Conservation (phyloP, 2,329 filamentous ascomycete genomes). For the Fusarium sp. region DNA sequence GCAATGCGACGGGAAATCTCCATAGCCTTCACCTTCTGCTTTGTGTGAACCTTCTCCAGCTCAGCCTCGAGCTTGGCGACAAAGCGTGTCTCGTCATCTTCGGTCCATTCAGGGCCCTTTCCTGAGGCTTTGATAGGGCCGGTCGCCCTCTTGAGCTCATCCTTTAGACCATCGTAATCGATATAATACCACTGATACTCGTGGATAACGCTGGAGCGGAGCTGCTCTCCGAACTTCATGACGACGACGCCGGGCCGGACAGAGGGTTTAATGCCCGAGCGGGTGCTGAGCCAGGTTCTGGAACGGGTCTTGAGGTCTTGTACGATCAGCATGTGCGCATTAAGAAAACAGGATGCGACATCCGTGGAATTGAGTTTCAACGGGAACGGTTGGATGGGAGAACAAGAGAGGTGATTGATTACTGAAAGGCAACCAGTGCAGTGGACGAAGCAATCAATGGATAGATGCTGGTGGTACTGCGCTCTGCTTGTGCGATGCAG, state of each 20-base stretch:
- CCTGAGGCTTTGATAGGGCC: slow-evolving; percentile 59
- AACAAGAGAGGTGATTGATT: neutral
- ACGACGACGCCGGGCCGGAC: slow-evolving; percentile 65
- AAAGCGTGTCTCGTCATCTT: slow-evolving; percentile 91
- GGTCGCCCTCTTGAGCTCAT: slow-evolving; percentile 80
- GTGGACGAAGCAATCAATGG: slow-evolving; percentile 10
- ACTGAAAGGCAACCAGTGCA: slow-evolving; percentile 10
- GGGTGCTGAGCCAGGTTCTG: slow-evolving; percentile 56
- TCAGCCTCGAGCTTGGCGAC: slow-evolving; percentile 88
- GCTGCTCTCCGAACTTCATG: slow-evolving; percentile 95
- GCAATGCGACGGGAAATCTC: slow-evolving; percentile 94
- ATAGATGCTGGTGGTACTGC: slow-evolving; percentile 10
- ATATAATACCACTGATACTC: slow-evolving; percentile 99
- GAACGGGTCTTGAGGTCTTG: slow-evolving; percentile 60
- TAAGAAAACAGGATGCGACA: slow-evolving; percentile 30
- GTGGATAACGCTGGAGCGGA: slow-evolving; percentile 93
- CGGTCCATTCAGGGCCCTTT: slow-evolving; percentile 76
- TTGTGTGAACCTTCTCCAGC: slow-evolving; percentile 96
- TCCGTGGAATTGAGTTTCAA: slow-evolving; percentile 21
- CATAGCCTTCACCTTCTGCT: slow-evolving; percentile 96
- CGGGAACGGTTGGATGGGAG: neutral
- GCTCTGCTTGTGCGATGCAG: slow-evolving; percentile 2
- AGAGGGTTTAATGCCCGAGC: slow-evolving; percentile 43
- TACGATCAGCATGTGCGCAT: slow-evolving; percentile 63
- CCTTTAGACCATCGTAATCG: slow-evolving; percentile 93